Evolutionary conservation across 2,329 filamentous ascomycete species (phyloP).

Genomic region (Penicillium sp.): DNA sequence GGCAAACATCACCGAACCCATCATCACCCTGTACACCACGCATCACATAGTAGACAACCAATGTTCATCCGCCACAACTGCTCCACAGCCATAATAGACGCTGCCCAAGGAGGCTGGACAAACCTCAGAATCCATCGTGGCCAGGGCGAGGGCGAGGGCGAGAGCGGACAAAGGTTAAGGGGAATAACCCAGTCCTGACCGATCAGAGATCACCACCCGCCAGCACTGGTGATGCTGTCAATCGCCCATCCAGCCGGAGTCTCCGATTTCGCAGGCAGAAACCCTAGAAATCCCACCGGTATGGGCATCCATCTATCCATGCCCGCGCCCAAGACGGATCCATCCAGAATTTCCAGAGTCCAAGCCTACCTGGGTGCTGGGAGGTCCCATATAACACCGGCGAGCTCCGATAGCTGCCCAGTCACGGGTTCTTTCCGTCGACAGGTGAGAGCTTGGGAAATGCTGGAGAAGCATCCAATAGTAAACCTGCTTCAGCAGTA

Average conservation of each 20-base stretch:
- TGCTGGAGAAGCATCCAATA: neutral
- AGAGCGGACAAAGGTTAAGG: neutral
- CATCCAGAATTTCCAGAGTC: neutral
- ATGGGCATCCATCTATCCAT: neutral
- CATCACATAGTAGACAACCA: slow-evolving; percentile 9
- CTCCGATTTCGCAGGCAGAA: neutral
- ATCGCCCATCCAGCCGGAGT: slow-evolving; percentile 7
- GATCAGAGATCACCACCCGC: slow-evolving; percentile 4
- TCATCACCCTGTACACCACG: neutral
- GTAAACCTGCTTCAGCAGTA: neutral
- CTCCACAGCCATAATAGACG: neutral
- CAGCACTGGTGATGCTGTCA: slow-evolving; percentile 7
- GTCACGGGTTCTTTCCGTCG: neutral
- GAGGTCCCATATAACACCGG: neutral
- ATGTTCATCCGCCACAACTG: neutral
- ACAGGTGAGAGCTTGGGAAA: neutral
- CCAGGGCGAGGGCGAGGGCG: slow-evolving; percentile 12
- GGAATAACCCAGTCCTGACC: neutral
- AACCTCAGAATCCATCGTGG: neutral
- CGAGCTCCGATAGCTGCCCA: slow-evolving; percentile 1
- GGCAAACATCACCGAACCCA: neutral
- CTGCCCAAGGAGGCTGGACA: neutral
- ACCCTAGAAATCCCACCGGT: neutral
- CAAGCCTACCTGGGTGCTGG: neutral
- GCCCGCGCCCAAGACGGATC: slow-evolving; percentile 13